These are phyloP conservation scores for Tylopilus sp. DNA, from an alignment of 768 basidiomycete species.

Conservation along the genomic window DNA sequence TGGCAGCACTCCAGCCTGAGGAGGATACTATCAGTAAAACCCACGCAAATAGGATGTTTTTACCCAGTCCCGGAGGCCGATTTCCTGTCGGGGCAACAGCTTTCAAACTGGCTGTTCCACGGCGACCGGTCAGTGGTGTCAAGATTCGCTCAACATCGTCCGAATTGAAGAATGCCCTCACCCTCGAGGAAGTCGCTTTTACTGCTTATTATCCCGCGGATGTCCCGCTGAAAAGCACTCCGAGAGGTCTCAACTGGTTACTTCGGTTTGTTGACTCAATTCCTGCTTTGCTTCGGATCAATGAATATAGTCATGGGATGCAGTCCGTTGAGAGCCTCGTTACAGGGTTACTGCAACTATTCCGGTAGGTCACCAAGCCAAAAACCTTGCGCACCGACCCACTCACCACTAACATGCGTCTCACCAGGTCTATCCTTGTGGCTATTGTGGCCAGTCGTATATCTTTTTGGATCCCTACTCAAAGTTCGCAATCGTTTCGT, in stretches of 20 bases:
- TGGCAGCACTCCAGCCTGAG: no score
- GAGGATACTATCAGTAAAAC: no score
- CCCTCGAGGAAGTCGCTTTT: slow-evolving; percentile 60
- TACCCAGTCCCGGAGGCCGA: slow-evolving; percentile 42
- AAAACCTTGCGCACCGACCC: not conserved
- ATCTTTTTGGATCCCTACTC: slow-evolving; percentile 47
- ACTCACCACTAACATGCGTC: not conserved
- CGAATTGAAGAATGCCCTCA: slow-evolving; percentile 40
- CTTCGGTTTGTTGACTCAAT: slow-evolving; percentile 42
- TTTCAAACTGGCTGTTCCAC: slow-evolving; percentile 46
- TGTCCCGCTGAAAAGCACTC: slow-evolving; percentile 20
- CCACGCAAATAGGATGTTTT: slow-evolving; percentile 37
- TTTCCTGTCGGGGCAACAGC: slow-evolving; percentile 61
- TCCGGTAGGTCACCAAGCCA: slow-evolving; percentile 34
- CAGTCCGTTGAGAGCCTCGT: slow-evolving; percentile 42
- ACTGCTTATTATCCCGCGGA: slow-evolving; percentile 65
- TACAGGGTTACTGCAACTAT: slow-evolving; percentile 49
- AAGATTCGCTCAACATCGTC: slow-evolving; percentile 32
- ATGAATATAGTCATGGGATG: slow-evolving; percentile 4
- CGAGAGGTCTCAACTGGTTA: slow-evolving; percentile 54
- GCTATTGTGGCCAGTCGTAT: slow-evolving; percentile 44
- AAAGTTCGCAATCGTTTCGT: slow-evolving; percentile 34
- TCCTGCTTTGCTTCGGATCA: not conserved
- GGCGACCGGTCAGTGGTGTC: slow-evolving; percentile 39
- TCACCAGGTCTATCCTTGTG: slow-evolving; percentile 25